Conservation (phyloP, 441 rosid species). For the Eruca vesicaria region DNA sequence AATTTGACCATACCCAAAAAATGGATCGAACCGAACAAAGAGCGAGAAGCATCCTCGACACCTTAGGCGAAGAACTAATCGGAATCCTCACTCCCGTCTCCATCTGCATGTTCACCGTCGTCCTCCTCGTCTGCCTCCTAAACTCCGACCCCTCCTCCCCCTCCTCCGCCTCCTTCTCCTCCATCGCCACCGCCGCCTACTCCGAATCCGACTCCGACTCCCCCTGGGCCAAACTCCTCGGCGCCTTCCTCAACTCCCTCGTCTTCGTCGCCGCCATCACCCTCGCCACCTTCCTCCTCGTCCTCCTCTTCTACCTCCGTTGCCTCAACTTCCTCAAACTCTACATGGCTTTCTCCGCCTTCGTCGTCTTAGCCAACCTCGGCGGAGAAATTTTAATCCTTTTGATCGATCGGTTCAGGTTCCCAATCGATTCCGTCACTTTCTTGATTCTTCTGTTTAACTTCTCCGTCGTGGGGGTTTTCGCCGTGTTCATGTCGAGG, state of each 20-base stretch:
- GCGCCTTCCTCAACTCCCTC: conserved; percentile 80
- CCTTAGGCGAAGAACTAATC: conserved; percentile 84
- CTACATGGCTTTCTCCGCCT: conserved; percentile 91
- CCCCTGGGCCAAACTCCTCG: conserved; percentile 75
- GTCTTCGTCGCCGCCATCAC: conserved; percentile 77
- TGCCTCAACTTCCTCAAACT: conserved; percentile 70
- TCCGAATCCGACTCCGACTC: conserved; percentile 72
- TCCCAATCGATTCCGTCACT: conserved; percentile 65
- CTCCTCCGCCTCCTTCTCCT: conserved; percentile 45
- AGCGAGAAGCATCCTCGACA: conserved; percentile 55
- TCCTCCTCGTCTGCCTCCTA: conserved; percentile 64
- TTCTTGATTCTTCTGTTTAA: conserved; percentile 61
- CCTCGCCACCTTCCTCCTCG: conserved; percentile 67
- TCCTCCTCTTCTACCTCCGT: conserved; percentile 82
- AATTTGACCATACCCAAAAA: conserved; percentile 25
- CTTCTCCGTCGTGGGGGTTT: conserved; percentile 79
- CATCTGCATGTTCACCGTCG: conserved; percentile 84
- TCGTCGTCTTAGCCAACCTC: conserved; percentile 70
- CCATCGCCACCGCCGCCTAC: conserved; percentile 79
- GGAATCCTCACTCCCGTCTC: conserved; percentile 83
- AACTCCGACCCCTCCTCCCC: conserved; percentile 53
- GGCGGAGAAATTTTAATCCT: conserved; percentile 77
- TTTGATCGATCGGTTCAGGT: conserved; percentile 46
- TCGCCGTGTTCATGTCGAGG: conserved; percentile 81
- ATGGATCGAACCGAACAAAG: conserved; percentile 66